Percentiles rank a stretch among this genome's conserved stretches.
These are phyloP conservation scores for Cyberlindnera americana DNA, from an alignment of 805 yeast genomes.

Conservation along the genomic window DNA sequence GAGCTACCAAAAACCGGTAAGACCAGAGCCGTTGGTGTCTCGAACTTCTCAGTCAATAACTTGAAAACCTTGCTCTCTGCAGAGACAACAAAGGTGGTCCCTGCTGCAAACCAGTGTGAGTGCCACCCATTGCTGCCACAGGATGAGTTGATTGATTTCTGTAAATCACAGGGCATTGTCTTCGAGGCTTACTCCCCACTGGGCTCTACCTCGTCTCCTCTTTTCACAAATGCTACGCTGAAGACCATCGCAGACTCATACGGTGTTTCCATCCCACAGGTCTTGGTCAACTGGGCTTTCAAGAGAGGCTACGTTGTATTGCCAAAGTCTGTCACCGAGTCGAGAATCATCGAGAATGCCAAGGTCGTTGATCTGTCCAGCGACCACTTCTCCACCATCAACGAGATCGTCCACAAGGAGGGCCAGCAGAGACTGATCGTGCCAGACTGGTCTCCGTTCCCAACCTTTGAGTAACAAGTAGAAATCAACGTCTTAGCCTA, in stretches of 20 bases:
- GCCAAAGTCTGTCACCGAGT: slow-evolving; percentile 46
- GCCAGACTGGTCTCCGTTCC: slow-evolving; percentile 32
- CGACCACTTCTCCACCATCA: slow-evolving; percentile 33
- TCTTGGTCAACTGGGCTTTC: slow-evolving; percentile 58
- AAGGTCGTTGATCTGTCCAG: slow-evolving; percentile 31
- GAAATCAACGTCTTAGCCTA: too few relatives aligned
- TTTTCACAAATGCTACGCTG: slow-evolving; percentile 36
- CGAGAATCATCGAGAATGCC: slow-evolving; percentile 39
- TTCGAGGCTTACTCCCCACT: slow-evolving; percentile 23
- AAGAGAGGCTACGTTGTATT: slow-evolving; percentile 53
- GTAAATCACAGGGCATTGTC: slow-evolving; percentile 13
- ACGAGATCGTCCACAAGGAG: slow-evolving; percentile 26
- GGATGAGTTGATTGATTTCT: slow-evolving; percentile 18
- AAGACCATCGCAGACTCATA: slow-evolving; percentile 42
- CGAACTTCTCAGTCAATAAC: slow-evolving; percentile 24
- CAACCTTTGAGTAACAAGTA: slow-evolving; percentile 31
- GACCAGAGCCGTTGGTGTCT: slow-evolving; percentile 23
- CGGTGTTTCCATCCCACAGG: slow-evolving; percentile 30
- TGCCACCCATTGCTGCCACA: slow-evolving; percentile 24
- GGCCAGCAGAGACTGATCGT: slow-evolving; percentile 30
- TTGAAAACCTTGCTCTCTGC: slow-evolving; percentile 13
- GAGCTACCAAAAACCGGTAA: slow-evolving; percentile 12
- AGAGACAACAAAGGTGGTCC: slow-evolving; percentile 7
- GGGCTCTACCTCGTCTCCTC: slow-evolving; percentile 19
- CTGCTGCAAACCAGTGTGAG: slow-evolving; percentile 26